Evolutionary conservation across 495 filamentous ascomycete genomes (phyloP).

Genomic region (Glutinoglossum americanum): DNA sequence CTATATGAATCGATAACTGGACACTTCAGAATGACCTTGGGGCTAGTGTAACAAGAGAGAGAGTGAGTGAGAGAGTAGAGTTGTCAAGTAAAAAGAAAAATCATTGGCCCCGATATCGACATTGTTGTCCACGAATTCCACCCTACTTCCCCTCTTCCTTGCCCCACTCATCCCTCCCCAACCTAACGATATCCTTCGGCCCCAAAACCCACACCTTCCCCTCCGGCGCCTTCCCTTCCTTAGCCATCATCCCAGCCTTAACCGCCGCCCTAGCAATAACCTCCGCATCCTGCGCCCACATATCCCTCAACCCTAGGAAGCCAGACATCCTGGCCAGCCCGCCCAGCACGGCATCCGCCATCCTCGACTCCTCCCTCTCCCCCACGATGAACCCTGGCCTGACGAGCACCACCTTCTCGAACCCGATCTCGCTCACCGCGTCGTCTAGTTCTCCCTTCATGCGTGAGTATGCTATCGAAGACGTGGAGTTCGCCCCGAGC

Average conservation of each 20-base stretch:
- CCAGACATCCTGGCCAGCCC: slow-evolving; percentile 28
- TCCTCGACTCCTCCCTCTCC: slow-evolving; percentile 33
- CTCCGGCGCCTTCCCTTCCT: slow-evolving; percentile 3
- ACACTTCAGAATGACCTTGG: too few relatives aligned
- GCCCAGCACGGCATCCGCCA: slow-evolving; percentile 24
- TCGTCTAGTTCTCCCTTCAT: slow-evolving; percentile 77
- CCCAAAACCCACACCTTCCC: slow-evolving; percentile 15
- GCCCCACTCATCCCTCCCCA: slow-evolving; percentile 10
- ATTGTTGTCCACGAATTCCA: too few relatives aligned
- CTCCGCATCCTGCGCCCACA: slow-evolving; percentile 50
- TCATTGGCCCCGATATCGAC: too few relatives aligned
- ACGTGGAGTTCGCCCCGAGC: slow-evolving; percentile 25
- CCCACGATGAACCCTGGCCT: slow-evolving; percentile 60
- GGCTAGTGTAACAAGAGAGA: too few relatives aligned
- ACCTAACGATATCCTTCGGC: slow-evolving; percentile 16
- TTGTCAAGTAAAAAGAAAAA: too few relatives aligned
- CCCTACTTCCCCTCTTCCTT: not conserved
- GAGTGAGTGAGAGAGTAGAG: too few relatives aligned
- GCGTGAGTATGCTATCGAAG: slow-evolving; percentile 11
- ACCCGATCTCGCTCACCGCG: slow-evolving; percentile 43
- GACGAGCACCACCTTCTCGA: slow-evolving; percentile 52
- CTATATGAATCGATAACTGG: too few relatives aligned
- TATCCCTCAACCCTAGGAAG: slow-evolving; percentile 38
- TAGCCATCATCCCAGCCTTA: slow-evolving; percentile 22
- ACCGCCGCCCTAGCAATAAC: slow-evolving; percentile 58